Base-by-base conservation (phyloP, 352 stramenopile genomes). In the Globisporangium iwayamae region DNA sequence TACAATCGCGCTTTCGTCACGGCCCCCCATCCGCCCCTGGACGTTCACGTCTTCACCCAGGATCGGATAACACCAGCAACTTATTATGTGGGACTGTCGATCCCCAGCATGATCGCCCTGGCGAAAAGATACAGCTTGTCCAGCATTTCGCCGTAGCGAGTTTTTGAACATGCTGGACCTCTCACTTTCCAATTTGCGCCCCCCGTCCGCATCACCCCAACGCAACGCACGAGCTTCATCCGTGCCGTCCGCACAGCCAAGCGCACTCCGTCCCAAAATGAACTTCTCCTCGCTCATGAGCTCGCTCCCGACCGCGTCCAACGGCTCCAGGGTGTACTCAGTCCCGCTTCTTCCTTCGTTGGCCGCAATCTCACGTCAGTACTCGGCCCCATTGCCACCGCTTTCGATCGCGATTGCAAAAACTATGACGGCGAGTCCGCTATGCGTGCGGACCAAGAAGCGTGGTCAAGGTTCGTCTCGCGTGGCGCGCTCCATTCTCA, bases 401-500 rank as follows among this genome's bases (percentile, higher is more conserved):
- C 60, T 65, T n/a, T 53, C 60, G 25, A 48, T 53, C n/a, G 50
- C 38, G 10, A 65, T 65, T n/a, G 47, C 48, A 8, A 46, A 46
- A 46, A 46, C 48, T 14, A 46, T 32, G 2, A 41, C 47, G 10
- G 9, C 39, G 7, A 65, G 47, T 25, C 60, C 48, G 38, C 60
- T 43, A 13, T 53, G 46, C 13, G 18, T 22, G 9, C 60, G 51
- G 25, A 34, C 9, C 30, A 65, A 65, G 38, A 36, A 51, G 18
- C 13, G 14, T 5, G 36, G 25, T 28, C 25, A 18, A 14, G 25
- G 16, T 18, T 32, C 60, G 16, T 46, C 50, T 9, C 36, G 50
- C 5, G 50, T 65, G 48, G 60, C 25, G 20, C 56, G 63, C 18
- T 58, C 47, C n/a, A 60, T 69, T 14, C 13, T 66, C 10, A 56